Percentiles rank a stretch among this genome's conserved stretches.
These are phyloP conservation scores for Blastocystis hominis DNA, from an alignment of 352 stramenopile species.

Conservation along the genomic window DNA sequence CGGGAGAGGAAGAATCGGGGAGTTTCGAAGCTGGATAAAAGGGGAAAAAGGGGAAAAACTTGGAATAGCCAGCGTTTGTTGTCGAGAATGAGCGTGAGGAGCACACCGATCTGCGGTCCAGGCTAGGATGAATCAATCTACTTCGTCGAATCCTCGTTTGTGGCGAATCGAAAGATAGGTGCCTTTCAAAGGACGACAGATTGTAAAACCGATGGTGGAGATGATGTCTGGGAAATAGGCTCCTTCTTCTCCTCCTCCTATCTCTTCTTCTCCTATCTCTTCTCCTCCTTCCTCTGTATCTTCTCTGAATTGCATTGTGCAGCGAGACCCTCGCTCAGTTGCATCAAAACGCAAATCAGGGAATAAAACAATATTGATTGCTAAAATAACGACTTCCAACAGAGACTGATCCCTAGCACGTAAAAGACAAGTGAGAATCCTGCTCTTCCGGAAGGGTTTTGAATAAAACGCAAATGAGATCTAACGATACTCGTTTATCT, in stretches of 20 bases:
- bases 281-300: neutral
- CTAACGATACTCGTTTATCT: neutral
- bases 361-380: slow-evolving; percentile 6
- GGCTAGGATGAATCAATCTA: neutral
- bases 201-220: slow-evolving; percentile 20
- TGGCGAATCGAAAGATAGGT: slow-evolving; percentile 2
- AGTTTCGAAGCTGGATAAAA: neutral
- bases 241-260: neutral
- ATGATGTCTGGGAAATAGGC: slow-evolving; percentile 19
- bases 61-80: slow-evolving; percentile 25
- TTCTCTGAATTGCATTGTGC: neutral
- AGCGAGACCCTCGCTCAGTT: neutral
- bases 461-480: neutral
- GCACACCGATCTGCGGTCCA: neutral
- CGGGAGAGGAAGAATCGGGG: neutral
- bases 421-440: neutral
- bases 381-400: neutral
- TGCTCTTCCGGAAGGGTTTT: neutral
- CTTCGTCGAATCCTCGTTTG: slow-evolving; percentile 20
- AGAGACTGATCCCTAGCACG: neutral
- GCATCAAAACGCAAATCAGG: neutral
- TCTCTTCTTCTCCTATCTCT: no score
- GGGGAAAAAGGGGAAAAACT: neutral
- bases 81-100: slow-evolving; percentile 30
- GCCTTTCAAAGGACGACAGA: neutral